Base-by-base conservation (phyloP, 495 filamentous ascomycete genomes). In the Xylaria nigripes region DNA sequence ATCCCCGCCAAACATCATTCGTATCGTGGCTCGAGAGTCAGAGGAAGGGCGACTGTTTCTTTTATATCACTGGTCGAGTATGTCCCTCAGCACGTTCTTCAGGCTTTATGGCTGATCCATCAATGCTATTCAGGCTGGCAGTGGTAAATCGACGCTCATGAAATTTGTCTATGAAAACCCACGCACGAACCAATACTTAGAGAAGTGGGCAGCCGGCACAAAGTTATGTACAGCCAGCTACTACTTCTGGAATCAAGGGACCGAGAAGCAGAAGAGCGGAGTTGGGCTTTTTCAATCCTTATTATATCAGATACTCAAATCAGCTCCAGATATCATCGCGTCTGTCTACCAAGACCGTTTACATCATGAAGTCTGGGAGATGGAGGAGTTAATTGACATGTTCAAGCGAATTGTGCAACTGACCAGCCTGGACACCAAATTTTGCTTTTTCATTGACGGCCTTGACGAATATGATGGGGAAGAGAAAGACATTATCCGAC, bases 181-280 rank as follows among this genome's bases (percentile, higher is more conserved):
- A 32, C 43, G 46, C 41, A 70, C 65, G 0, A 18, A 8, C 9
- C 4, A 46, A 34, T n/a, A 27, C 22, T 56, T 65, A 36, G 18
- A 46, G 3, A 3, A 19, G 1, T 73, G 68, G 70, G 66, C 68
- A n/a, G 60, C 21, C 3, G 40, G 10, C 3, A 50, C 51, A 8
- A 47, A 50, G 12, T 36, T 72, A 16, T 32, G 66, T 8, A 45
- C 54, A 32, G 66, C 68, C 6, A 55, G 55, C 19, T 72, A 70
- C 55, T 79, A 69, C 55, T 77, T 76, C 52, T 79, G 73, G 70
- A 65, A 60, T 36, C 30, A 67, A 12, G 71, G 71, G 1, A 65
- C 50, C 2, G 22, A 18, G 18, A 25, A 73, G 12, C 71, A 77
- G 47, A 72, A 67, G 58, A 45, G 46, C 10, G 27, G 22, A 18